Conservation (phyloP, 1,139 yeast species). For the Zhuliangozyma parablackwelliae region DNA sequence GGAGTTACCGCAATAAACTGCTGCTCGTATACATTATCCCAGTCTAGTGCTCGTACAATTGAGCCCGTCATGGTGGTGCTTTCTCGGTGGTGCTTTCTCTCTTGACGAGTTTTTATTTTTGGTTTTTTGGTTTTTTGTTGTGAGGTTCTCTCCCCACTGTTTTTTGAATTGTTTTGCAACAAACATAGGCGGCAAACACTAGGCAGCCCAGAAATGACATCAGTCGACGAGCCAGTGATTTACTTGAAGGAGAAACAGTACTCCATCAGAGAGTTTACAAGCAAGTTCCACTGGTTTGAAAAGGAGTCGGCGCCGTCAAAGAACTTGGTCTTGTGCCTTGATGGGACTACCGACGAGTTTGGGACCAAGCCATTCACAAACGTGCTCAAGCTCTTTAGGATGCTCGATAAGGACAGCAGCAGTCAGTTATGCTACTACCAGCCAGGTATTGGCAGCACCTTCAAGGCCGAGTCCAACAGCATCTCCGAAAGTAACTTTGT, state of each 20-base stretch:
- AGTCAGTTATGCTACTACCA: conserved; percentile 57
- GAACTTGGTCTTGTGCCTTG: conserved; percentile 48
- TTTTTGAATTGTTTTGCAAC: conserved; percentile 3
- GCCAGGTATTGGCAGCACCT: conserved; percentile 59
- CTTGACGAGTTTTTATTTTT: not conserved
- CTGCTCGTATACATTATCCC: conserved; percentile 56
- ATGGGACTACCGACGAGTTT: conserved; percentile 59
- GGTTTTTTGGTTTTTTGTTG: not conserved
- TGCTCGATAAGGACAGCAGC: conserved; percentile 42
- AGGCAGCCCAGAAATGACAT: not conserved
- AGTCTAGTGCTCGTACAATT: conserved; percentile 52
- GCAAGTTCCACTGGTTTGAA: not conserved
- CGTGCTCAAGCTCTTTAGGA: conserved; percentile 47
- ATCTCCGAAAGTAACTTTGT: conserved; percentile 15
- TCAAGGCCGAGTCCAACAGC: conserved; percentile 29
- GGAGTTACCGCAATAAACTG: conserved; percentile 63
- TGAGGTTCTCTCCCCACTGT: too few relatives aligned
- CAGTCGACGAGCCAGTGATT: conserved; percentile 1
- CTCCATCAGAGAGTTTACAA: conserved; percentile 1
- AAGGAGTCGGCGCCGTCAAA: conserved; percentile 1
- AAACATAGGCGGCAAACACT: not conserved
- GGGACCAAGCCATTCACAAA: conserved; percentile 55
- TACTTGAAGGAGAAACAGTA: conserved; percentile 3
- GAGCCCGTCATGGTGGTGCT: conserved; percentile 45
- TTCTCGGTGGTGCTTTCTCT: not conserved